phyloP scores from a whole-genome alignment of 2,329 filamentous ascomycete genomes.

The Colletotrichum simmondsii region DNA sequence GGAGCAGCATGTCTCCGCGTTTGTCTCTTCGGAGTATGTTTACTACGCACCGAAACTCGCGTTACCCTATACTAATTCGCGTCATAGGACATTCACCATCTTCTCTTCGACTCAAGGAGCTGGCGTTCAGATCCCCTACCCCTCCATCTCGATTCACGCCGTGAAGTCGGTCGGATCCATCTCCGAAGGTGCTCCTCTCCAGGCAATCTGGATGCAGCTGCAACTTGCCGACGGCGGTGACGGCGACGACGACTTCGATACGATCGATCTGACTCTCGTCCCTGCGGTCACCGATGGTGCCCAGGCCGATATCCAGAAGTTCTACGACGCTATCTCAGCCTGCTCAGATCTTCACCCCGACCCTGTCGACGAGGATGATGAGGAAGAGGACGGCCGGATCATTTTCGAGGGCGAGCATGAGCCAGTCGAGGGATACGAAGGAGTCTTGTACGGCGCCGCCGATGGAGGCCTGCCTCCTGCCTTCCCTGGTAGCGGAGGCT shows the following conservation, averaged over 20 bases:
- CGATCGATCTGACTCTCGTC: slow-evolving; percentile 75
- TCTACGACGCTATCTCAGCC: slow-evolving; percentile 77
- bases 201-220: slow-evolving; percentile 75
- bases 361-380: slow-evolving; percentile 67
- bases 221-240: slow-evolving; percentile 69
- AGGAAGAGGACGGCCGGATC: slow-evolving; percentile 66
- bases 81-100: slow-evolving; percentile 62
- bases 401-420: slow-evolving; percentile 68
- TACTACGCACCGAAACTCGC: not conserved
- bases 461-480: slow-evolving; percentile 70
- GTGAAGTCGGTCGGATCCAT: slow-evolving; percentile 67
- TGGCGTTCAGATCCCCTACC: slow-evolving; percentile 79
- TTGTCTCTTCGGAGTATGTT: slow-evolving; percentile 68
- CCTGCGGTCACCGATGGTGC: slow-evolving; percentile 51
- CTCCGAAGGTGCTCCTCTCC: slow-evolving; percentile 49
- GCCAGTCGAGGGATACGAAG: slow-evolving; percentile 66
- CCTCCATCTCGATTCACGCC: slow-evolving; percentile 79
- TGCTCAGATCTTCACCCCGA: slow-evolving; percentile 84
- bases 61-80: not conserved
- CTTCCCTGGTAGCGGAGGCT: slow-evolving; percentile 79
- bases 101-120: slow-evolving; percentile 68
- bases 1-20: slow-evolving; percentile 65
- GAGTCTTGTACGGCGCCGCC: slow-evolving; percentile 60
- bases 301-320: slow-evolving; percentile 49
- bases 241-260: slow-evolving; percentile 68